Base-by-base conservation (phyloP, 1,139 yeast species). In the Debaryomyces singareniensis region DNA sequence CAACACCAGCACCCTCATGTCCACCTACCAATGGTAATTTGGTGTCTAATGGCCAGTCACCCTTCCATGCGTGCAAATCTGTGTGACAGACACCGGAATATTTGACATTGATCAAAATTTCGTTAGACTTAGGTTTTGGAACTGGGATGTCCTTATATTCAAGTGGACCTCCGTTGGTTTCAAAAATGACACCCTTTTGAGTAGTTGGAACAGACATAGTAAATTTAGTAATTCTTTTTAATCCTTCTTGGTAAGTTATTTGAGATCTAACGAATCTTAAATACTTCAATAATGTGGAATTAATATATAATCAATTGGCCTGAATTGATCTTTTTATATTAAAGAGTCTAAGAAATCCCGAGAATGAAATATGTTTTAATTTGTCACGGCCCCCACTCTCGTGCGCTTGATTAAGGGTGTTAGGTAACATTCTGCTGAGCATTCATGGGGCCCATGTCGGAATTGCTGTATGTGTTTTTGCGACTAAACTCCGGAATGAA, bases 1-100 rank as follows among this genome's bases (percentile, higher is more conserved):
- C 87, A 22, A 72, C 71, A 58, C 89, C 89, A 24, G 86, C 86
- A 63, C 91, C 91, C 61, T 80, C 89, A 53, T 80, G 89, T 48
- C 89, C 89, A 47, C 87, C 87, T 27, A 81, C 84, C 40, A 80
- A 63, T 22, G 87, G 86, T 42, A 78, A 66, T 54, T 79, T 79
- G 39, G 75, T 68, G 31, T 51, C 68, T 45, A 77, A 59, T 36
- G 86, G 86, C 86, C 86, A 78, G 53, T 79, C 86, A 52, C 86
- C 86, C 49, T 77, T 73, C 84, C 85, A 79, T 27, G 85, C 87
- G 56, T 79, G 87, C 49, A 79, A 68, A 53, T 79, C 87, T 28
- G 86, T 79, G 61, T 79, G 87, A 53, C 87, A 79, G 29, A 79
- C 87, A 58, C 87, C 87, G 7, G 86, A 78, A 61, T 77, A 79